Evolutionary conservation across 495 filamentous ascomycete genomes (phyloP), one percentile per base, ranked within the genome.

Genomic region (Neurospora intermedia): DNA sequence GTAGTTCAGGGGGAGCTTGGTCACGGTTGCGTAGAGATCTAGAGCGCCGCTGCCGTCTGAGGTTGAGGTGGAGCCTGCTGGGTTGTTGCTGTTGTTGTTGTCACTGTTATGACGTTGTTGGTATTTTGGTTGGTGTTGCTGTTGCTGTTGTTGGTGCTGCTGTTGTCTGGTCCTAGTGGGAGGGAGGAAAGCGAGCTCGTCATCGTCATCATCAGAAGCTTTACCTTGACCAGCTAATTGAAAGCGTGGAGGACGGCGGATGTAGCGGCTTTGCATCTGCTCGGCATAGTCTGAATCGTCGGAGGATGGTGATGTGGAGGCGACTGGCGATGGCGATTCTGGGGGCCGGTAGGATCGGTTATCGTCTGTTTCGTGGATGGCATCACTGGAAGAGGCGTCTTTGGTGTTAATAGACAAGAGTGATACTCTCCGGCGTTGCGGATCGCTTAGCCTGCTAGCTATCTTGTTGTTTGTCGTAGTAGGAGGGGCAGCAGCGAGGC

Each of bases 181-280:
- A 1, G 94, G 93, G 3, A 96, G 85, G 77, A 95, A 97, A 1
- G 92, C 90, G 2, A 92, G 92, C 69, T 86, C 85, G 40, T 84
- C 85, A 15, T 88, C 88, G 66, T 89, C 87, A 45, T 89, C 84
- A 42, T 83, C 83, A 18, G 31, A 42, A 9, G 40, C 40, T 15
- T 62, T 62, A 18, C 45, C 72, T 40, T 45, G 69, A 20, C 54
- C 73, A 13, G 72, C 27, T 77, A 71, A 80, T 78, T 83, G 77
- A 81, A 88, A 79, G n/a, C 87, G 83, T 8, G 88, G 88, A 18
- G 88, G 87, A 18, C 89, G 87, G 4, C 85, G 85, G 76, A 89
- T 88, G 71, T 86, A 85, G 69, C 85, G 81, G 38, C 84, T 85
- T 75, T 87, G 83, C n/a, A 83, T 83, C 35, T 62, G 54, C 54